Conservation (phyloP, 2,329 filamentous ascomycete genomes). For the Thielaviopsis euricoi region DNA sequence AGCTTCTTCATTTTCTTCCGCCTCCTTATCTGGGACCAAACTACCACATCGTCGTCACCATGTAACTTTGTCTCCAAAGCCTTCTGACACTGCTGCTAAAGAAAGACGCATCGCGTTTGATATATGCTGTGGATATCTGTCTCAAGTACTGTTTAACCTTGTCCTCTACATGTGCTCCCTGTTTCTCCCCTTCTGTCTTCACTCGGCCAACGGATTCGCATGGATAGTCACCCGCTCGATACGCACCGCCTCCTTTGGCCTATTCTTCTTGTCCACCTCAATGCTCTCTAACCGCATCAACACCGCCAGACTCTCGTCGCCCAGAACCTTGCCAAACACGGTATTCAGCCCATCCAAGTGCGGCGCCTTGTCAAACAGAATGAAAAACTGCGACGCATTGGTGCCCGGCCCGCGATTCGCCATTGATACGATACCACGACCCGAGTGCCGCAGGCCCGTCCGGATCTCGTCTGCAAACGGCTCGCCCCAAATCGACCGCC, state of each 20-base stretch:
- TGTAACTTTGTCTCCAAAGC: no score
- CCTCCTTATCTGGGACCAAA: no score
- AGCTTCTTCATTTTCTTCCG: neutral
- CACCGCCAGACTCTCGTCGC: constrained; percentile 45
- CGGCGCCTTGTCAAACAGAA: constrained; percentile 59
- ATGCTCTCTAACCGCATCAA: constrained; percentile 55
- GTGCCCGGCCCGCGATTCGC: constrained; percentile 60
- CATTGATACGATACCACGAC: constrained; percentile 58
- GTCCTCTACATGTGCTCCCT: neutral
- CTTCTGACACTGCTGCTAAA: no score
- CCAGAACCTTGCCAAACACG: constrained; percentile 61
- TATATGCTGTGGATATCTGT: neutral
- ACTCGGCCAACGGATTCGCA: constrained; percentile 59
- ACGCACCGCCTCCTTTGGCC: constrained; percentile 48
- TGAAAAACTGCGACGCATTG: constrained; percentile 69
- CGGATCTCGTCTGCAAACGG: constrained; percentile 70
- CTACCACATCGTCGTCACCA: no score
- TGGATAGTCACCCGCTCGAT: constrained; percentile 60
- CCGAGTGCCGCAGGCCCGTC: constrained; percentile 50
- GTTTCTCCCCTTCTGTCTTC: constrained; percentile 16
- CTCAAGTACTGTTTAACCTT: constrained; percentile 8
- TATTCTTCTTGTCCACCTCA: constrained; percentile 61
- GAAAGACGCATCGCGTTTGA: no score
- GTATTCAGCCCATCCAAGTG: constrained; percentile 76
- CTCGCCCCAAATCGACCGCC: constrained; percentile 55